Percentiles rank a stretch among this genome's conserved stretches.
phyloP scores from a whole-genome alignment of 192 early-diverging fungal genomes.

The Jimgerdemannia flammicorona region DNA sequence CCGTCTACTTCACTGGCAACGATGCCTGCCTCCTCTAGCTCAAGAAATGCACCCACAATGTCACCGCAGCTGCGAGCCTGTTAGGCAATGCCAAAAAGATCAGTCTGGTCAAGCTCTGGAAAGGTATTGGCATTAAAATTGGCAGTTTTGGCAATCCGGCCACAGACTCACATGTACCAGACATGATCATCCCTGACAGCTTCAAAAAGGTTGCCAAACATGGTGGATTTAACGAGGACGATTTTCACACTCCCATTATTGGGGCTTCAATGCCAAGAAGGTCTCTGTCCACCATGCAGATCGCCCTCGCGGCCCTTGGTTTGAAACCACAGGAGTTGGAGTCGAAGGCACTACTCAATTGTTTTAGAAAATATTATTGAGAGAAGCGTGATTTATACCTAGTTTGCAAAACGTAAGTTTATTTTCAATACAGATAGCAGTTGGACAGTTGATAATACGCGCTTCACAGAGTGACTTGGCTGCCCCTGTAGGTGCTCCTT shows the following conservation, averaged over 20 bases:
- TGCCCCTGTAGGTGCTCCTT: too few relatives aligned
- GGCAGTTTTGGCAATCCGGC: slow-evolving; percentile 13
- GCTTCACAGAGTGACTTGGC: too few relatives aligned
- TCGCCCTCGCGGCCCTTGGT: too few relatives aligned
- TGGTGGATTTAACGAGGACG: slow-evolving; percentile 22
- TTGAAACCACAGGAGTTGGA: slow-evolving; percentile 8
- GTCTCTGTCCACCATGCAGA: neutral
- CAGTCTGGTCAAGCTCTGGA: slow-evolving; percentile 12
- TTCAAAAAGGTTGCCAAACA: slow-evolving; percentile 15
- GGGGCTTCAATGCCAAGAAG: slow-evolving; percentile 3
- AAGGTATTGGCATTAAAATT: slow-evolving; percentile 7
- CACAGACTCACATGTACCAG: slow-evolving; percentile 15
- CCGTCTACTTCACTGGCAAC: too few relatives aligned
- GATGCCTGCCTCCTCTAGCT: slow-evolving; percentile 13
- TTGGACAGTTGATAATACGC: too few relatives aligned
- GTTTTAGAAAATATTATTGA: too few relatives aligned
- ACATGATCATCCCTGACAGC: slow-evolving; percentile 13
- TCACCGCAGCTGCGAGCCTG: slow-evolving; percentile 9
- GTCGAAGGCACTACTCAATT: slow-evolving; percentile 10
- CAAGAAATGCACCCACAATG: slow-evolving; percentile 11
- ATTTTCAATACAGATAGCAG: too few relatives aligned
- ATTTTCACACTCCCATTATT: slow-evolving; percentile 12
- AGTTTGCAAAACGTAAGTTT: too few relatives aligned
- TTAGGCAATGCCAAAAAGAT: slow-evolving; percentile 9
- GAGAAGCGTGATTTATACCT: too few relatives aligned